Evolutionary conservation across 768 basidiomycete species (phyloP).

Genomic region (Podaxis pistillaris): DNA sequence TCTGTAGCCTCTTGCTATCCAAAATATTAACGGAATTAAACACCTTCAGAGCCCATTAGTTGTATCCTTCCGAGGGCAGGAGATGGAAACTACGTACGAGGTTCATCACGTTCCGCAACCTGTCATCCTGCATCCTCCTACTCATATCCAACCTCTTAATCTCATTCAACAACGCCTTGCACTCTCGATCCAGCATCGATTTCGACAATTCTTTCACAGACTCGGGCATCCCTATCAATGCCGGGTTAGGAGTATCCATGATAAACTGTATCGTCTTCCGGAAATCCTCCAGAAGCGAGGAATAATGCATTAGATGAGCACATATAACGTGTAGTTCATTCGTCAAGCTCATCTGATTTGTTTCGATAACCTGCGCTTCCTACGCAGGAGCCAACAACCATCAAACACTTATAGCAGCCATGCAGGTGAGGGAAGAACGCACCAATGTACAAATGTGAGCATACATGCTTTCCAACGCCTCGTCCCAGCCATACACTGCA

Average conservation of each 20-base stretch:
- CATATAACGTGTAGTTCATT: slow-evolving; percentile 49
- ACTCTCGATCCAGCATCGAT: slow-evolving; percentile 34
- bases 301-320: slow-evolving; percentile 51
- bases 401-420: neutral
- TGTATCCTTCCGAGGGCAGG: neutral
- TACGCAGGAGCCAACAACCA: slow-evolving; percentile 16
- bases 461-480: slow-evolving; percentile 53
- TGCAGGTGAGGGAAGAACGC: slow-evolving; percentile 16
- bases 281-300: slow-evolving; percentile 46
- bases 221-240: slow-evolving; percentile 21
- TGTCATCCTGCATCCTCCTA: slow-evolving; percentile 32
- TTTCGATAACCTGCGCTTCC: slow-evolving; percentile 45
- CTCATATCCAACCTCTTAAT: slow-evolving; percentile 40
- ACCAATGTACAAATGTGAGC: slow-evolving; percentile 48
- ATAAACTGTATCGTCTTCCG: slow-evolving; percentile 44
- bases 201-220: neutral
- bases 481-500: slow-evolving; percentile 60
- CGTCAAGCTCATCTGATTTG: slow-evolving; percentile 40
- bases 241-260: slow-evolving; percentile 38
- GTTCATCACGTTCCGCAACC: slow-evolving; percentile 42
- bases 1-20: slow-evolving; percentile 44
- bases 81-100: slow-evolving; percentile 26
- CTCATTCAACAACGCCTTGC: slow-evolving; percentile 36
- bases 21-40: slow-evolving; percentile 51
- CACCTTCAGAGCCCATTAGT: slow-evolving; percentile 28